Conservation (phyloP, 371 early-diverging fungal genomes). For the Blastocladiella emersonii region DNA sequence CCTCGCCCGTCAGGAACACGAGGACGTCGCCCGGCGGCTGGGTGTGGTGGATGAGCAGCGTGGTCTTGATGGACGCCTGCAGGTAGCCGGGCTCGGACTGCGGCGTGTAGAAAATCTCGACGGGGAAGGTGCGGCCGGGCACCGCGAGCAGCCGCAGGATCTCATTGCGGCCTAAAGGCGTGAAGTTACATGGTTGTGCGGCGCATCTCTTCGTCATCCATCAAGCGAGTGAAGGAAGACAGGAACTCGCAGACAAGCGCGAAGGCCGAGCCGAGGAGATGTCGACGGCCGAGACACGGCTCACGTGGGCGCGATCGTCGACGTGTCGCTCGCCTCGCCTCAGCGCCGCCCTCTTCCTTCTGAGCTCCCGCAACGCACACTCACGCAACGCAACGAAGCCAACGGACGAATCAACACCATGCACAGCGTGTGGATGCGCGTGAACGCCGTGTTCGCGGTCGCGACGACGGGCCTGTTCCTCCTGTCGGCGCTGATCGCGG, state of each 20-base stretch:
- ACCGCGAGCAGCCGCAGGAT: constrained; percentile 23
- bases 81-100: constrained; percentile 78
- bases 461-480: not conserved
- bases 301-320: too few species aligned
- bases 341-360: too few species aligned
- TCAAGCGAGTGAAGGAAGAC: not conserved
- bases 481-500: not conserved
- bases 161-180: too few species aligned
- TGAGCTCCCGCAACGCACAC: too few species aligned
- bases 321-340: too few species aligned
- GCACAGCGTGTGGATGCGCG: not conserved
- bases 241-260: too few species aligned
- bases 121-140: constrained; percentile 81
- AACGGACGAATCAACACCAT: not conserved
- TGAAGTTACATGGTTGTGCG: too few species aligned
- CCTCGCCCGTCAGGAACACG: constrained; percentile 84
- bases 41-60: constrained; percentile 63
- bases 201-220: too few species aligned
- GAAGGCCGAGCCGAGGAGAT: constrained; percentile 53
- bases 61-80: constrained; percentile 69
- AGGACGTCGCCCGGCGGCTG: constrained; percentile 82
- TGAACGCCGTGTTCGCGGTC: not conserved
- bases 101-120: constrained; percentile 77
- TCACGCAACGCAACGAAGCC: too few species aligned
- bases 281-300: too few species aligned